These are phyloP conservation scores for Coemansia sp. DNA, from an alignment of 192 early-diverging fungal genomes.

Conservation along the genomic window DNA sequence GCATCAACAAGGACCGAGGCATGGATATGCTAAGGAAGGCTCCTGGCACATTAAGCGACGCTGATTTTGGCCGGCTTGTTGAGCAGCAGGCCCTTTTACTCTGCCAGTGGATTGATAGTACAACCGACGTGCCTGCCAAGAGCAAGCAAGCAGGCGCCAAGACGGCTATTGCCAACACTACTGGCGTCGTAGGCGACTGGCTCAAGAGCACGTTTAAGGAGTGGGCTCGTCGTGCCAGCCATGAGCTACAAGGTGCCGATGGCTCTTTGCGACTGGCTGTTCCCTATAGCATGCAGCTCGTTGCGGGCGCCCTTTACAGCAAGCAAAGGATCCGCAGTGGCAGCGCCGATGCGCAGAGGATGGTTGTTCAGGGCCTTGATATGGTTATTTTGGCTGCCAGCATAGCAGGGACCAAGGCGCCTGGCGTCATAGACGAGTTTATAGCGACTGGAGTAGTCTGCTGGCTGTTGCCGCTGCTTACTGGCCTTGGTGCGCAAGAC, in stretches of 20 bases:
- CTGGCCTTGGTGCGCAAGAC: conserved; percentile 2
- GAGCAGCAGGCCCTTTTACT: conserved; percentile 17
- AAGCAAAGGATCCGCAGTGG: background rate
- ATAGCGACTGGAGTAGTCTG: background rate
- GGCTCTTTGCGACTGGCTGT: background rate
- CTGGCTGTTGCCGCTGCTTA: conserved; percentile 38
- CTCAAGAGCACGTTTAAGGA: conserved; percentile 32
- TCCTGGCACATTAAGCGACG: background rate
- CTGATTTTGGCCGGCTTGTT: background rate
- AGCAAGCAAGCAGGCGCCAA: background rate
- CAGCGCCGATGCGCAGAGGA: conserved; percentile 1
- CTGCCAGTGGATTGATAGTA: conserved; percentile 10
- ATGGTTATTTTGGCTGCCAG: conserved; percentile 33
- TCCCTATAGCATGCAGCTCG: conserved; percentile 9
- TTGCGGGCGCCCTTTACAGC: conserved; percentile 11
- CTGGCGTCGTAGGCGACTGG: conserved; percentile 12
- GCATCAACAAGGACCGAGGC: conserved; percentile 8
- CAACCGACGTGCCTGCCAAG: background rate
- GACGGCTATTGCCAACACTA: background rate
- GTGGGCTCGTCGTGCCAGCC: conserved; percentile 12
- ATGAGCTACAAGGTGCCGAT: background rate
- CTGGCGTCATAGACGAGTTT: conserved; percentile 1
- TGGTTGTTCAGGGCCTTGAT: conserved; percentile 26
- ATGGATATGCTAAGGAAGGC: background rate
- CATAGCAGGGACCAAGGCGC: background rate